Evolutionary conservation across 176 grass and related monocot genomes (phyloP).

Genomic region (Saccharum spontaneum): DNA sequence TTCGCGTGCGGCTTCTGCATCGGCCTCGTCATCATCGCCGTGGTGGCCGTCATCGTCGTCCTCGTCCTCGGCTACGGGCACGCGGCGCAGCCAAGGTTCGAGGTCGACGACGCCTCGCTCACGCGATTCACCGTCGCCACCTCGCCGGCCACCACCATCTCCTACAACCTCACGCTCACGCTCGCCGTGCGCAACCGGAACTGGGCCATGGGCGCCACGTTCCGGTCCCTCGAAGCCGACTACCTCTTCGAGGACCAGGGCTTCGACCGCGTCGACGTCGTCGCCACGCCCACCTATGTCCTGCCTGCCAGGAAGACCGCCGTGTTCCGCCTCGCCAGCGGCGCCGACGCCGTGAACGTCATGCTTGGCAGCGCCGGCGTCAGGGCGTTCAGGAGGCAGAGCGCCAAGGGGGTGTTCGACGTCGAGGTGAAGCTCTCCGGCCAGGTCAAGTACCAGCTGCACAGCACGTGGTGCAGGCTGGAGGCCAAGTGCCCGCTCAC

Average conservation of each 20-base stretch:
- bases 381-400: conserved; percentile 17
- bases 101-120: conserved; percentile 40
- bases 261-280: conserved; percentile 35
- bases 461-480: conserved; percentile 1
- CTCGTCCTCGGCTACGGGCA: conserved; percentile 22
- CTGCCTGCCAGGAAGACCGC: conserved; percentile 28
- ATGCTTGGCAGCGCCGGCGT: conserved; percentile 18
- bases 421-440: conserved; percentile 32
- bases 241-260: conserved; percentile 41
- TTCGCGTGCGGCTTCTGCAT: conserved; percentile 36
- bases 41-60: conserved; percentile 13
- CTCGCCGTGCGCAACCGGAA: conserved; percentile 40
- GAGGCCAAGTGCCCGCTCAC: conserved; percentile 40
- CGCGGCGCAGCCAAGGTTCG: neutral
- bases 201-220: conserved; percentile 36
- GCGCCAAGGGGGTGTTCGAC: conserved; percentile 35
- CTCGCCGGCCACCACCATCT: conserved; percentile 1
- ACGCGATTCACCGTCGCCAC: conserved; percentile 28
- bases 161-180: conserved; percentile 48
- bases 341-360: neutral
- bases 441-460: conserved; percentile 28
- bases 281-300: neutral
- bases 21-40: conserved; percentile 8
- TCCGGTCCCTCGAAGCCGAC: conserved; percentile 41
- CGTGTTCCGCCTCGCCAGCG: conserved; percentile 24